phyloP scores from a whole-genome alignment of 805 yeast species.

The Clavispora vitiphila region DNA sequence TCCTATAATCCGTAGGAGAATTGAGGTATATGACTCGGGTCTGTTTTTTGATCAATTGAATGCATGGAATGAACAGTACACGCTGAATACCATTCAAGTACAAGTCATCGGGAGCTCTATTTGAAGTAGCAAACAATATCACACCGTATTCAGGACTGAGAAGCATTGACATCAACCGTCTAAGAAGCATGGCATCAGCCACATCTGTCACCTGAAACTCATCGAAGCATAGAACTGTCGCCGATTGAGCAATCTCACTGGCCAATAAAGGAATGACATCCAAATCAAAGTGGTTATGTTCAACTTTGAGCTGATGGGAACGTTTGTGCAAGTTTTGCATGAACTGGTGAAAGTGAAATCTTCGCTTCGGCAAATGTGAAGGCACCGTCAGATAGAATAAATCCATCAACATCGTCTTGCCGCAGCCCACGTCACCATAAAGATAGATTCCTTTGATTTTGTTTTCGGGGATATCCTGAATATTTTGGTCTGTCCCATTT shows the following conservation, averaged over 20 bases:
- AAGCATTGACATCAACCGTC: constrained; percentile 66
- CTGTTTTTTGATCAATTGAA: constrained; percentile 65
- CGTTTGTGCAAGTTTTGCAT: constrained; percentile 92
- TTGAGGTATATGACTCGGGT: constrained; percentile 76
- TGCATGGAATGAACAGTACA: constrained; percentile 88
- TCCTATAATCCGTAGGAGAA: constrained; percentile 92
- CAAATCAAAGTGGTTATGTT: constrained; percentile 52
- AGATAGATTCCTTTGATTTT: constrained; percentile 78
- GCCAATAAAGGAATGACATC: constrained; percentile 85
- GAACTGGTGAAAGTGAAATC: constrained; percentile 94
- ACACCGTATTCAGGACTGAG: constrained; percentile 75
- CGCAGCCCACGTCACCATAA: constrained; percentile 98
- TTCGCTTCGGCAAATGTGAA: constrained; percentile 61
- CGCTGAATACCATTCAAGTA: constrained; percentile 94
- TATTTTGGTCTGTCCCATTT: neutral
- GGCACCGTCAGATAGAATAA: constrained; percentile 86
- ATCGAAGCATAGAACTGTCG: constrained; percentile 87
- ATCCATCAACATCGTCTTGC: constrained; percentile 98
- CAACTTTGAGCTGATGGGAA: constrained; percentile 64
- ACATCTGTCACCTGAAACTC: constrained; percentile 98
- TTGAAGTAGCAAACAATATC: constrained; percentile 87
- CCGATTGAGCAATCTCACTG: constrained; percentile 67
- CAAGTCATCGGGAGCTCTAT: constrained; percentile 89
- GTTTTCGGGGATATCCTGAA: constrained; percentile 21
- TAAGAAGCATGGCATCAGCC: constrained; percentile 94